Percentiles rank a stretch among this genome's conserved stretches.
phyloP scores from a whole-genome alignment of 495 filamentous ascomycete species.

The Podospora pseudopauciseta region DNA sequence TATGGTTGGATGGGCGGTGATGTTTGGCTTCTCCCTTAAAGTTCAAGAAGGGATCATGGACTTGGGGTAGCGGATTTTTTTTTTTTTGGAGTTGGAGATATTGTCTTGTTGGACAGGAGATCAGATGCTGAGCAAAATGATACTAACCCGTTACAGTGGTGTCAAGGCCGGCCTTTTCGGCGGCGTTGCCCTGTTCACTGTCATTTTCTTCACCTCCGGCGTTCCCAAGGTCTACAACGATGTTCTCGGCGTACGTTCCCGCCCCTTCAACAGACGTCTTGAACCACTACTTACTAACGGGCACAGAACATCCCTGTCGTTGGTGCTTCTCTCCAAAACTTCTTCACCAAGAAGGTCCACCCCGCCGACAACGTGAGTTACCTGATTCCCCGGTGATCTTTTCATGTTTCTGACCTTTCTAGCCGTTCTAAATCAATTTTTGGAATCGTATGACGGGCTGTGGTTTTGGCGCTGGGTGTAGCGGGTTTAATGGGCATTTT shows the following conservation, averaged over 20 bases:
- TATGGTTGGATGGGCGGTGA: not conserved
- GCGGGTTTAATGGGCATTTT: conserved; percentile 14
- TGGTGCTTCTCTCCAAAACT: conserved; percentile 24
- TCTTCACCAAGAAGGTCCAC: conserved; percentile 50
- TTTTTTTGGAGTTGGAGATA: not conserved
- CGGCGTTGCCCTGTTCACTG: conserved; percentile 52
- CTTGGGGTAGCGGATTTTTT: too few species aligned
- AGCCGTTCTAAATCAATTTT: conserved; percentile 44
- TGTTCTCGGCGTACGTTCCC: conserved; percentile 43
- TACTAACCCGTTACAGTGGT: conserved; percentile 33
- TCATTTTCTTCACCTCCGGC: conserved; percentile 58
- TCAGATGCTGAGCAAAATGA: not conserved
- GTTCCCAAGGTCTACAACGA: conserved; percentile 54
- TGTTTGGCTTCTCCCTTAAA: too few species aligned
- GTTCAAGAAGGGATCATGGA: too few species aligned
- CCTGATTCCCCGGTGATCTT: not conserved
- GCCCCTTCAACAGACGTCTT: not conserved
- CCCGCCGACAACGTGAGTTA: conserved; percentile 57
- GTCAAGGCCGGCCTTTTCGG: conserved; percentile 48
- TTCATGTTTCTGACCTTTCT: not conserved
- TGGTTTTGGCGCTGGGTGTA: conserved; percentile 11
- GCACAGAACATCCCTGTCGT: conserved; percentile 53
- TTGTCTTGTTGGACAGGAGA: not conserved
- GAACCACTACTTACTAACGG: conserved; percentile 15
- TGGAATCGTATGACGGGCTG: conserved; percentile 1